A percentile compares a stretch with the other conserved stretches of the same genome.
Conservation (phyloP, 2,329 filamentous ascomycete genomes). For the Fusarium torulosum region DNA sequence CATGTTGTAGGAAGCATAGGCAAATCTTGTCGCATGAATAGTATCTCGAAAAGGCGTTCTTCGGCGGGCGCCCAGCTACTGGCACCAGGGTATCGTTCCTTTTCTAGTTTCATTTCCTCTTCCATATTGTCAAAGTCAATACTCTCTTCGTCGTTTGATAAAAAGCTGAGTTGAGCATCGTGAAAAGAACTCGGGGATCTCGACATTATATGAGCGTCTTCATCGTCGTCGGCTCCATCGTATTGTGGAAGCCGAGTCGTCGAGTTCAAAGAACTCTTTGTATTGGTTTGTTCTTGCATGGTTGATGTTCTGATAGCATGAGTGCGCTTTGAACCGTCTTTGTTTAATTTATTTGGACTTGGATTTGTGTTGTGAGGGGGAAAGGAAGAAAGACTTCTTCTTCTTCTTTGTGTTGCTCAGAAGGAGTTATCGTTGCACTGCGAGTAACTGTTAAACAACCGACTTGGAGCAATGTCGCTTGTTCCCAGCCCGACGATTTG, state of each 20-base stretch:
- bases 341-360: neutral
- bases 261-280: slow-evolving; percentile 24
- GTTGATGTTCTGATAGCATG: slow-evolving; percentile 4
- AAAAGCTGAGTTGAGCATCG: slow-evolving; percentile 16
- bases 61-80: slow-evolving; percentile 66
- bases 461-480: slow-evolving; percentile 11
- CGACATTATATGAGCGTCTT: slow-evolving; percentile 17
- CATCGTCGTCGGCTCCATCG: slow-evolving; percentile 9
- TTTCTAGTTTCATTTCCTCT: slow-evolving; percentile 60
- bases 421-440: slow-evolving; percentile 25
- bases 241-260: slow-evolving; percentile 11
- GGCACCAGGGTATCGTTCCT: slow-evolving; percentile 56
- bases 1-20: slow-evolving; percentile 58
- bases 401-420: slow-evolving; percentile 9
- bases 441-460: slow-evolving; percentile 13
- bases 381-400: slow-evolving; percentile 17
- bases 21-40: slow-evolving; percentile 57
- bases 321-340: neutral
- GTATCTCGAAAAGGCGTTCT: slow-evolving; percentile 57
- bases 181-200: slow-evolving; percentile 16
- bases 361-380: neutral
- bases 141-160: slow-evolving; percentile 29
- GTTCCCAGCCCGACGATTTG: neutral
- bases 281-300: slow-evolving; percentile 20
- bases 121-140: slow-evolving; percentile 16